Percentiles rank a stretch among this genome's conserved stretches.
phyloP scores from a whole-genome alignment of 108 stramenopile genomes.

The Cylindrotheca fusiformis region DNA sequence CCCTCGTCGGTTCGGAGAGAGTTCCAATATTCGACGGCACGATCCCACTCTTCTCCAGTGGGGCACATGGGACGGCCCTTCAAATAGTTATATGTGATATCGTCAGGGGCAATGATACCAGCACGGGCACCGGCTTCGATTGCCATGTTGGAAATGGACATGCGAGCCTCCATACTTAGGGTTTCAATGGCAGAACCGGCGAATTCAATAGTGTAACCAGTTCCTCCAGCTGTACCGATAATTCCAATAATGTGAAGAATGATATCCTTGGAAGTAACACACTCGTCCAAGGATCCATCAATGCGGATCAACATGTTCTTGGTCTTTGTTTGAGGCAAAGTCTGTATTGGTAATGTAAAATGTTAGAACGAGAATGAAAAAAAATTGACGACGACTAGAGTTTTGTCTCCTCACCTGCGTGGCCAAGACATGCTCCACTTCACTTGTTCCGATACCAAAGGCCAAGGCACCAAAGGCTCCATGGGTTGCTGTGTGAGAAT shows the following conservation, averaged over 20 bases:
- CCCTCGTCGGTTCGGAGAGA: slow-evolving; percentile 71
- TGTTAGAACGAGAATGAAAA: background rate
- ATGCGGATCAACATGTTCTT: slow-evolving; percentile 91
- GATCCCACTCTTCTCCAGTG: slow-evolving; percentile 84
- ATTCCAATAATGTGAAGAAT: slow-evolving; percentile 88
- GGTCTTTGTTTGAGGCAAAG: slow-evolving; percentile 87
- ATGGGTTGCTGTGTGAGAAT: slow-evolving; percentile 93
- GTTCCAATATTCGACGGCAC: slow-evolving; percentile 87
- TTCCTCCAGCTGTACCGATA: slow-evolving; percentile 96
- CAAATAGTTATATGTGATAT: slow-evolving; percentile 87
- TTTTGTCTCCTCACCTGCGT: slow-evolving; percentile 47
- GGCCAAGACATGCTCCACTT: slow-evolving; percentile 95
- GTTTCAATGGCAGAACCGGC: slow-evolving; percentile 79
- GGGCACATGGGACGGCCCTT: slow-evolving; percentile 94
- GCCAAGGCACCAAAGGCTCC: slow-evolving; percentile 94
- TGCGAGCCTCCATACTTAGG: slow-evolving; percentile 89
- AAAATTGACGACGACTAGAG: background rate
- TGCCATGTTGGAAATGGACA: slow-evolving; percentile 95
- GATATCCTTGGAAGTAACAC: slow-evolving; percentile 94
- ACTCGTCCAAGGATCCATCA: slow-evolving; percentile 72
- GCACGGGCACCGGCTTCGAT: slow-evolving; percentile 95
- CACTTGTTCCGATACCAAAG: slow-evolving; percentile 95
- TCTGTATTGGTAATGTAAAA: slow-evolving; percentile 27
- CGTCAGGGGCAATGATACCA: slow-evolving; percentile 91
- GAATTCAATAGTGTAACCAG: slow-evolving; percentile 95